Evolutionary conservation across 768 basidiomycete genomes (phyloP), one percentile per base, ranked within the genome.

Genomic region (Lactifluus pinguis): DNA sequence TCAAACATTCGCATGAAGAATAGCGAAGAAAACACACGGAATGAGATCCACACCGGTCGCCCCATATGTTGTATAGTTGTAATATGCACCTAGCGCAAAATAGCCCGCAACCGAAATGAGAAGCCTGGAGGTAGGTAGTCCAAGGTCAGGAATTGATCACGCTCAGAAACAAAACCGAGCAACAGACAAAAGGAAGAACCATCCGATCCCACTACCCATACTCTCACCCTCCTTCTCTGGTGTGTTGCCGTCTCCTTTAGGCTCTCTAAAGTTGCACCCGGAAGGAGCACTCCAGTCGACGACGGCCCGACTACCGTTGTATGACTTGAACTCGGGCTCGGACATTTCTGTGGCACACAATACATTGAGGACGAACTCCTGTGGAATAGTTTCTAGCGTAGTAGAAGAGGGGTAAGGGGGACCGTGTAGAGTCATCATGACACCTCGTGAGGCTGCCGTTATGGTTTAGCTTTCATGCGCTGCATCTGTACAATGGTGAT

Each of bases 61-160:
- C 19, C 92, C 92, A 69, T 94, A 95, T 19, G 83, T 89, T 6
- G 87, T 83, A 68, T 92, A 92, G 68, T 95, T 93, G 74, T 90
- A 86, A 71, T 92, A 95, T 9, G 87, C 86, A 19, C 92, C 92
- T 29, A 92, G 70, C 1, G 69, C 80, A 65, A 95, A 84, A 73
- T 95, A 95, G 3, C 81, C 79, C 4, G 77, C 68, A 61, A 92
- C 78, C 2, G 82, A 83, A 21, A 93, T 70, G 13, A 92, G 58
- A 34, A 87, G 65, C n/a, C 85, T 89, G 65, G 10, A 36, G 34
- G 47, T 49, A 36, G 34, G 47, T 49, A 39, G 32, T 13, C 45
- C 60, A 57, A 55, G 25, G 47, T 64, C 34, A 59, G 56, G 10
- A 11, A 29, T 11, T 17, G n/a, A 15, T 53, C 53, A 19, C 10